These are phyloP conservation scores for Aurifilum marmelostoma DNA, from an alignment of 2,329 filamentous ascomycete species.

Conservation along the genomic window DNA sequence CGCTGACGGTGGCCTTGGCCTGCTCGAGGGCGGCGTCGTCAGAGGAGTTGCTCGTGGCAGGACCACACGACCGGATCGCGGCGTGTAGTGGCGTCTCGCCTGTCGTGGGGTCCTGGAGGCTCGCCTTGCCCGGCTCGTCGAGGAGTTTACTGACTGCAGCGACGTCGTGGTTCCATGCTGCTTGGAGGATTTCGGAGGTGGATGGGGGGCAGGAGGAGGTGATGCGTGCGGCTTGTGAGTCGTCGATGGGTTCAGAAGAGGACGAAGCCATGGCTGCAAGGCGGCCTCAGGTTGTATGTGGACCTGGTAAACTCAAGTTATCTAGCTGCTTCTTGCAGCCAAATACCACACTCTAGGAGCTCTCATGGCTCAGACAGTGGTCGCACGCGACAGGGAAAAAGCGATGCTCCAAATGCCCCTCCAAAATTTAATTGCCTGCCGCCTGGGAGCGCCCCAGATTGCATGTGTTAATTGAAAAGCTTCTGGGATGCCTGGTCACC, in stretches of 20 bases:
- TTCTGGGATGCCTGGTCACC: background rate
- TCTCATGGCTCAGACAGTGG: background rate
- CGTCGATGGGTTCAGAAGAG: slow-evolving; percentile 40
- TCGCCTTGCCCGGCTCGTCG: slow-evolving; percentile 64
- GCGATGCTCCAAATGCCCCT: slow-evolving; percentile 18
- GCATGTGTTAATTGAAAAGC: background rate
- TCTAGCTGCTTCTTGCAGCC: background rate
- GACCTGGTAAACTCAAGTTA: no score
- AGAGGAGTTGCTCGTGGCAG: slow-evolving; percentile 34
- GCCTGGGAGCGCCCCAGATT: background rate
- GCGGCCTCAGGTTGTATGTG: background rate
- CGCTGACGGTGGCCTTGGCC: slow-evolving; percentile 69
- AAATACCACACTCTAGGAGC: background rate
- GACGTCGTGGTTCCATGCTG: slow-evolving; percentile 65
- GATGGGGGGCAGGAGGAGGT: slow-evolving; percentile 55
- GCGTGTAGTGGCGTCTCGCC: slow-evolving; percentile 89
- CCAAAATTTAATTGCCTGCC: slow-evolving; percentile 18
- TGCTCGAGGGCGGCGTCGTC: slow-evolving; percentile 52
- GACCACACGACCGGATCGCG: slow-evolving; percentile 77
- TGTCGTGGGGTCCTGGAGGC: slow-evolving; percentile 81
- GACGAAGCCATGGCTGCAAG: slow-evolving; percentile 9
- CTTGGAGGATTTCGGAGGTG: slow-evolving; percentile 55
- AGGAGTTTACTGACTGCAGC: slow-evolving; percentile 71
- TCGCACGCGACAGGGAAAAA: background rate
- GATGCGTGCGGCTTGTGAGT: slow-evolving; percentile 58